Conservation (phyloP, 805 yeast genomes). For the Wickerhamiella lipophila region DNA sequence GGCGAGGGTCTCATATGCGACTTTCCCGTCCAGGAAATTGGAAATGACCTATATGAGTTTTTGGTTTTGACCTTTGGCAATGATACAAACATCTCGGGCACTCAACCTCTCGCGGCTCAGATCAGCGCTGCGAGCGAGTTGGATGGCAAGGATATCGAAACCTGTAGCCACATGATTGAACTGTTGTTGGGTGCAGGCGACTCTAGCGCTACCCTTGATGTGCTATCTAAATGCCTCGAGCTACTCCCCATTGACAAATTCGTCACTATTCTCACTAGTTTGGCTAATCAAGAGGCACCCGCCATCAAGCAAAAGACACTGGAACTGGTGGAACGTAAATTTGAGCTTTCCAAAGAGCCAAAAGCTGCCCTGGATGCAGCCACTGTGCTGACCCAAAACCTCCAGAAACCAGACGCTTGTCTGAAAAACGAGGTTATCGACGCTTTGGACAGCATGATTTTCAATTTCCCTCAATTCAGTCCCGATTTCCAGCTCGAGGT, state of each 20-base stretch:
- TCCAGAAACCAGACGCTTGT: conserved; percentile 20
- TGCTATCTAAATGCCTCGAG: conserved; percentile 51
- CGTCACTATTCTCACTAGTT: conserved; percentile 44
- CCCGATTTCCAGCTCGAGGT: conserved; percentile 33
- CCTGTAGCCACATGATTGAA: conserved; percentile 22
- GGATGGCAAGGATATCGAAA: conserved; percentile 14
- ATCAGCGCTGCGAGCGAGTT: conserved; percentile 27
- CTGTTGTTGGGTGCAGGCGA: conserved; percentile 15
- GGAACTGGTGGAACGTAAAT: conserved; percentile 49
- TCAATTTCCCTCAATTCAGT: conserved; percentile 41
- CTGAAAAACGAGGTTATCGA: conserved; percentile 17
- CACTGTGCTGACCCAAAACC: conserved; percentile 37
- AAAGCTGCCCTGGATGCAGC: conserved; percentile 42
- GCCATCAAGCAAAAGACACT: conserved; percentile 46
- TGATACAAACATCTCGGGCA: conserved; percentile 30
- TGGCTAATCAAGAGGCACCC: conserved; percentile 28
- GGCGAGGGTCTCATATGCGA: neutral
- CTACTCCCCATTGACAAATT: conserved; percentile 66
- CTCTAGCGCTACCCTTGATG: conserved; percentile 33
- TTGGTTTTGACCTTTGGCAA: conserved; percentile 38
- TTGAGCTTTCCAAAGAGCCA: conserved; percentile 42
- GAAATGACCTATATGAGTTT: conserved; percentile 43
- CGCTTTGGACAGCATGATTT: conserved; percentile 39
- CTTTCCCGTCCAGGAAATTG: conserved; percentile 39
- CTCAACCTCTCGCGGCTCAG: conserved; percentile 42